Evolutionary conservation across 2,329 filamentous ascomycete genomes (phyloP), one percentile per base, ranked within the genome.

Genomic region (Apiospora marii): DNA sequence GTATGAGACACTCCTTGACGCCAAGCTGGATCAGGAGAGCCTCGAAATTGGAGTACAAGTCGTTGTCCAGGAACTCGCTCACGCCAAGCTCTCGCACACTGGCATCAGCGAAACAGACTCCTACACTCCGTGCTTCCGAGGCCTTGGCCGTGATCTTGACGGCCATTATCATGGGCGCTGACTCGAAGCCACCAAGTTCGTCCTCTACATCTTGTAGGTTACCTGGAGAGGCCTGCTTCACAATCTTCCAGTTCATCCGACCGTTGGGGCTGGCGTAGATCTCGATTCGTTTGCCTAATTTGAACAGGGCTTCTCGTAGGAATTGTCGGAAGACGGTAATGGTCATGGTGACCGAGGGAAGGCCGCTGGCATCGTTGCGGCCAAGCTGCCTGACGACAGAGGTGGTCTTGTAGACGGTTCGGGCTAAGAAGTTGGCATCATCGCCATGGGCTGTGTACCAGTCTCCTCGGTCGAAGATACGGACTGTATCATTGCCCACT

Each of bases 31-130:
- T 99, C 70, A 99, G 90, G 24, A 99, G 88, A 3, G 95, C 95
- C 84, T 99, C 96, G 76, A 99, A 97, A 82, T 99, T 99, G 70
- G 96, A 98, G 85, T 97, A 99, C 13, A 98, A 87, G 80, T 99
- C 96, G 80, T 98, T 99, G 86, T 99, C 96, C n/a, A 98, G 89
- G 76, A 99, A 99, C 81, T 99, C 97, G 86, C 94, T 98, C 71
- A 99, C 95, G 12, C 96, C 96, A 2, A 99, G 88, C 85, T 99
- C 96, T 70, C 96, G 90, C 37, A 98, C 96, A 76, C 94, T 98
- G 0, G 97, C 96, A 85, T 99, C 96, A 10, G 96, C 97, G 80
- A 99, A 99, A 83, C 96, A 98, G 6, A 99, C 96, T 12, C 96
- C 96, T 0, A 99, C 93, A 75, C 90, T 94, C 67, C 96, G 89